phyloP scores from a whole-genome alignment of 257 asterid species.

The Phtheirospermum japonicum region DNA sequence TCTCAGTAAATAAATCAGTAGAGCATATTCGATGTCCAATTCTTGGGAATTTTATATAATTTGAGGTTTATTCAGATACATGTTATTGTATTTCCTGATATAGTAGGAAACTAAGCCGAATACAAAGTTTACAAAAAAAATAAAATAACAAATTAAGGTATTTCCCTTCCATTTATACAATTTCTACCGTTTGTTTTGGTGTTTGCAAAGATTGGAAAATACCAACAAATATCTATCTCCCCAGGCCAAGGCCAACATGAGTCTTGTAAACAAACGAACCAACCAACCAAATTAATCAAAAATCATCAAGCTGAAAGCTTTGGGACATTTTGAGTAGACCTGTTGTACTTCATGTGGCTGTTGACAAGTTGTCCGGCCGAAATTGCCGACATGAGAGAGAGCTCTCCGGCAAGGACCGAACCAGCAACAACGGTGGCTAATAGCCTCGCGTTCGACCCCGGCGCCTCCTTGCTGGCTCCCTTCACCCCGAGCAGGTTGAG shows the following conservation, averaged over 20 bases:
- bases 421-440: constrained; percentile 44
- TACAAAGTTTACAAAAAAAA: not conserved
- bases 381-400: constrained; percentile 44
- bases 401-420: constrained; percentile 45
- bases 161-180: not conserved
- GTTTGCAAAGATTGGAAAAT: not conserved
- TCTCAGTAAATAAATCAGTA: too few relatives aligned
- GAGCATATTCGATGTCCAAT: too few relatives aligned
- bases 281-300: too few relatives aligned
- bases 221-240: too few relatives aligned
- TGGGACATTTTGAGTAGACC: constrained; percentile 37
- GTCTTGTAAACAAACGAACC: too few relatives aligned
- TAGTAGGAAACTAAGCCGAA: not conserved
- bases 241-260: too few relatives aligned
- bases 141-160: not conserved
- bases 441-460: constrained; percentile 38
- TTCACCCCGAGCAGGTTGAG: constrained; percentile 42
- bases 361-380: constrained; percentile 48
- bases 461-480: constrained; percentile 41
- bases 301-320: not conserved
- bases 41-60: too few relatives aligned
- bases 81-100: not conserved
- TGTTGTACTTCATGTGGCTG: constrained; percentile 48
- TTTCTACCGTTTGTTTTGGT: not conserved
- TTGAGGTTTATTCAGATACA: not conserved